Evolutionary conservation across 257 asterid species (phyloP).

Genomic region (Leptodermis oblonga): DNA sequence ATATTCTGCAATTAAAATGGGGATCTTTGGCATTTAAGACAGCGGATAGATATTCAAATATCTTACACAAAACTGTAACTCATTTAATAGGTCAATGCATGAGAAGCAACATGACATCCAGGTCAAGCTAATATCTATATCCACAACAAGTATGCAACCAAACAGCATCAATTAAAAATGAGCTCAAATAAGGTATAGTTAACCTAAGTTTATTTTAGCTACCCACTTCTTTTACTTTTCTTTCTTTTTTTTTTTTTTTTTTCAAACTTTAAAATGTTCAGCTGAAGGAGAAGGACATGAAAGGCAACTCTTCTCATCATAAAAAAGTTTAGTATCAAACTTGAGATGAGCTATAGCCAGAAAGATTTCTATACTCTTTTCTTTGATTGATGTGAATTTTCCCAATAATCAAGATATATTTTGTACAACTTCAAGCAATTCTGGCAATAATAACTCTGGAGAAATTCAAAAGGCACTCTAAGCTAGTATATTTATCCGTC

Average conservation of each 20-base stretch:
- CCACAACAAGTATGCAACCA: background rate
- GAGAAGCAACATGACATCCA: background rate
- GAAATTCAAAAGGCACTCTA: background rate
- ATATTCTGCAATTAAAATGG: background rate
- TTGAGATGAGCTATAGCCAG: background rate
- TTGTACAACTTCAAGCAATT: background rate
- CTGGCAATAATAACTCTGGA: background rate
- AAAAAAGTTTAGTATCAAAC: background rate
- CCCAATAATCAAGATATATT: background rate
- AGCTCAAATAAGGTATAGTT: background rate
- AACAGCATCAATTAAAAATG: background rate
- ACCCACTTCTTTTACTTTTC: too few relatives aligned
- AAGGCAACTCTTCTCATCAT: background rate
- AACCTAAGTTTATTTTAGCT: too few relatives aligned
- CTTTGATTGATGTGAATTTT: background rate
- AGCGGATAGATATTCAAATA: background rate
- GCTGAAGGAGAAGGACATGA: background rate
- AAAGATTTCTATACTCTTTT: background rate
- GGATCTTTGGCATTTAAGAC: background rate
- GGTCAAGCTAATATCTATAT: background rate
- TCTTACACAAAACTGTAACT: background rate
- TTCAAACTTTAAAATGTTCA: background rate
- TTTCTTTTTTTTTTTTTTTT: background rate
- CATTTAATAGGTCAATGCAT: background rate
- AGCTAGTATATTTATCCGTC: background rate